A percentile compares a stretch with the other conserved stretches of the same genome.
Evolutionary conservation across 257 asterid genomes (phyloP).

Genomic region (Schizonepeta tenuifolia): DNA sequence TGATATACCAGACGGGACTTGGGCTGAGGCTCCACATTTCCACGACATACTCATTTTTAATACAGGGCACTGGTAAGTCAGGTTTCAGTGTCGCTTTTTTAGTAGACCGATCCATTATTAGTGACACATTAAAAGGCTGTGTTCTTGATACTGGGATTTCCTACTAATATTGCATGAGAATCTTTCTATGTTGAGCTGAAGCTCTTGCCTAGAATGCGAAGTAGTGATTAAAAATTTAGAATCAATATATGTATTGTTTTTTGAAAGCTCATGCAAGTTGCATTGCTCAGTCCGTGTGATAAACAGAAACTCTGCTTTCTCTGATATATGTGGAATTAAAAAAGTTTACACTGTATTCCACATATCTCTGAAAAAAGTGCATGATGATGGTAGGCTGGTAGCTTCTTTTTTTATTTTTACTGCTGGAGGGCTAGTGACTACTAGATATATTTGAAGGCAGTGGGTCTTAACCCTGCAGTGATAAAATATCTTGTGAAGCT

Average conservation of each 20-base stretch:
- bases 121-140: constrained; percentile 2
- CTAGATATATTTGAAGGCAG: constrained; percentile 10
- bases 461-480: background rate
- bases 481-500: constrained; percentile 9
- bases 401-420: background rate
- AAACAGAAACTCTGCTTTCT: constrained; percentile 22
- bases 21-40: constrained; percentile 77
- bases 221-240: background rate
- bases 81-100: constrained; percentile 3
- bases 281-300: constrained; percentile 14
- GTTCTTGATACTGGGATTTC: constrained; percentile 22
- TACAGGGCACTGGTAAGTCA: constrained; percentile 90
- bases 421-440: constrained; percentile 9
- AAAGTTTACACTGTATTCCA: constrained; percentile 11
- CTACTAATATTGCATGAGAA: constrained; percentile 10
- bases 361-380: background rate
- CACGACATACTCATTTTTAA: constrained; percentile 85
- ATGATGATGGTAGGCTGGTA: too few relatives aligned
- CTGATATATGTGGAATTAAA: background rate
- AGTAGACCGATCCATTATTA: constrained; percentile 20
- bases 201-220: constrained; percentile 21
- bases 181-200: constrained; percentile 25
- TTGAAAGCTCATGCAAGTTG: constrained; percentile 9
- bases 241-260: background rate
- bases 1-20: constrained; percentile 88